Evolutionary conservation across 2,329 filamentous ascomycete species (phyloP).

Genomic region (Beauveria sp.): DNA sequence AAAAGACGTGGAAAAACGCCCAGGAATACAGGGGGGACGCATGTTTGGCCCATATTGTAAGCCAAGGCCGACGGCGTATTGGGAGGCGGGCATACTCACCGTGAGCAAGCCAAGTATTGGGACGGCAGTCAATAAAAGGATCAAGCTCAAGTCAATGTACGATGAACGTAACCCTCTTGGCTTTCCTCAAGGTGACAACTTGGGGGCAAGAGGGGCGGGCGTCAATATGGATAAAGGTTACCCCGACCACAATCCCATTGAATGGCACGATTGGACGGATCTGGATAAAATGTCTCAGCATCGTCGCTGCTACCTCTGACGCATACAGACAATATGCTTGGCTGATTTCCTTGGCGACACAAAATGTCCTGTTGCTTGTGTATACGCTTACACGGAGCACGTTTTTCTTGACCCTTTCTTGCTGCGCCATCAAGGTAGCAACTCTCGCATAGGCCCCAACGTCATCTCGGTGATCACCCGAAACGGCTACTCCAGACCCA

Average conservation of each 20-base stretch:
- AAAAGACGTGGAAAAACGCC: neutral
- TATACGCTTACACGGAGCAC: neutral
- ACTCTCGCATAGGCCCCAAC: too few relatives aligned
- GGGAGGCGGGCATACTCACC: neutral
- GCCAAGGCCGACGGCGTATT: too few relatives aligned
- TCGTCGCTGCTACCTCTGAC: neutral
- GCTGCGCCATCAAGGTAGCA: slow-evolving; percentile 1
- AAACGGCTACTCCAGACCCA: neutral
- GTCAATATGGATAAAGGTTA: neutral
- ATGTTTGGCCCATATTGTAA: too few relatives aligned
- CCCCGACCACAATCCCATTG: neutral
- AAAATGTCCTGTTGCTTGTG: neutral
- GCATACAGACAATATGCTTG: neutral
- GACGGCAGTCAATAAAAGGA: neutral
- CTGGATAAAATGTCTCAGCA: too few relatives aligned
- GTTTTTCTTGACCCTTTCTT: neutral
- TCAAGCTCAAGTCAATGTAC: neutral
- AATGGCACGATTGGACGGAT: neutral
- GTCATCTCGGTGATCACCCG: slow-evolving; percentile 2
- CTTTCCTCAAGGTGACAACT: neutral
- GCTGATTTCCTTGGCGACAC: too few relatives aligned
- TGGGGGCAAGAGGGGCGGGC: neutral
- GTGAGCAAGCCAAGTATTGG: neutral
- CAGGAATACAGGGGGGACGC: neutral
- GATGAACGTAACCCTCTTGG: slow-evolving; percentile 5